These are phyloP conservation scores for Usnea hakonensis DNA, from an alignment of 495 filamentous ascomycete genomes.

Conservation along the genomic window DNA sequence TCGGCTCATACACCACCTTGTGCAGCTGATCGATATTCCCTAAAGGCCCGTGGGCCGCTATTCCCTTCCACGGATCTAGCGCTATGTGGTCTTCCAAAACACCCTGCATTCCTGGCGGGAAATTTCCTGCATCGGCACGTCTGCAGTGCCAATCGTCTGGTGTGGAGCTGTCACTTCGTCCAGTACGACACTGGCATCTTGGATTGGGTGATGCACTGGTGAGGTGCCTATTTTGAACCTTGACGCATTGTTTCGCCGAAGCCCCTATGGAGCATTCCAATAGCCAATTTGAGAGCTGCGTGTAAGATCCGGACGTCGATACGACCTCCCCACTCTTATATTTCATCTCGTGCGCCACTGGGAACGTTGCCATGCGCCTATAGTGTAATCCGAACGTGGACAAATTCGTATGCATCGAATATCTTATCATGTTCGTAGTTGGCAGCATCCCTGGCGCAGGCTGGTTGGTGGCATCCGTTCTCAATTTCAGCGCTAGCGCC, in stretches of 20 bases:
- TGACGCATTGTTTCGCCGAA: slow-evolving; percentile 1
- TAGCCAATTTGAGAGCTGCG: slow-evolving; percentile 13
- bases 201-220: slow-evolving; percentile 16
- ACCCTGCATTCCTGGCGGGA: slow-evolving; percentile 8
- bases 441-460: slow-evolving; percentile 16
- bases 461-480: slow-evolving; percentile 17
- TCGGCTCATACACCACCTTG: slow-evolving; percentile 13
- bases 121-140: slow-evolving; percentile 11
- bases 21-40: slow-evolving; percentile 17
- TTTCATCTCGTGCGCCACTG: slow-evolving; percentile 5
- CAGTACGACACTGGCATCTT: slow-evolving; percentile 17
- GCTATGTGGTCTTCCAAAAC: slow-evolving; percentile 18
- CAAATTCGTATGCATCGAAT: slow-evolving; percentile 12
- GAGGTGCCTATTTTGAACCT: slow-evolving; percentile 18
- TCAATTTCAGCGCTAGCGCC: not conserved
- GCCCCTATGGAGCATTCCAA: slow-evolving; percentile 1
- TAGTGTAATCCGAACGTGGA: slow-evolving; percentile 20
- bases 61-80: slow-evolving; percentile 12
- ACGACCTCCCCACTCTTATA: not conserved
- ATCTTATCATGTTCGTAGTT: slow-evolving; percentile 18
- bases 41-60: slow-evolving; percentile 14
- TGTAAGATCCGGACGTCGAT: not conserved
- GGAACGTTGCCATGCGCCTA: slow-evolving; percentile 15
- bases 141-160: slow-evolving; percentile 14
- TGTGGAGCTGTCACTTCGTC: slow-evolving; percentile 19